These are phyloP conservation scores for Escovopsis sp. DNA, from an alignment of 2,329 filamentous ascomycete species.

Conservation along the genomic window DNA sequence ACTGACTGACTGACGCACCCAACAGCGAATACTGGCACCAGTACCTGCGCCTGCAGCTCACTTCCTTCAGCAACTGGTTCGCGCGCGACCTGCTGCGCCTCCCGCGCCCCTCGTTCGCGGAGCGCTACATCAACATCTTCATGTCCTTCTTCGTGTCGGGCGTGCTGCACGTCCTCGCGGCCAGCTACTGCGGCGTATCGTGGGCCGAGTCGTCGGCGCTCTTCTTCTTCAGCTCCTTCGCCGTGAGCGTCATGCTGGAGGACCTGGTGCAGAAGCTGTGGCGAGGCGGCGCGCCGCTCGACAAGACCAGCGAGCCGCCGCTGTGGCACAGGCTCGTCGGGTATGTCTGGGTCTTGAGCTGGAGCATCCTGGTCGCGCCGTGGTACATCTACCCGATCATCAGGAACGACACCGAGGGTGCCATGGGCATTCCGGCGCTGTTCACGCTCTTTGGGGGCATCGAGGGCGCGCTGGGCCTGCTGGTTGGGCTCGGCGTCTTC, in stretches of 20 bases:
- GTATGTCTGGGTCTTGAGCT: conserved; percentile 6
- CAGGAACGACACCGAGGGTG: conserved; percentile 1
- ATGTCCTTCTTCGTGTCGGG: conserved; percentile 7
- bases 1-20: background rate
- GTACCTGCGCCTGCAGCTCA: conserved; percentile 4
- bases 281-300: background rate
- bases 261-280: conserved; percentile 3
- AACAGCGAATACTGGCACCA: conserved; percentile 8
- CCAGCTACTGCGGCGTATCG: background rate
- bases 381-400: conserved; percentile 6
- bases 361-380: conserved; percentile 5
- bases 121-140: conserved; percentile 5
- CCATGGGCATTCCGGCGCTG: conserved; percentile 4
- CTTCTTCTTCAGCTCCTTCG: conserved; percentile 4
- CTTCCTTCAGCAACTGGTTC: conserved; percentile 7
- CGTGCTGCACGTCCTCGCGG: conserved; percentile 3
- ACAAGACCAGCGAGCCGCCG: background rate
- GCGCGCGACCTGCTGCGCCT: conserved; percentile 5
- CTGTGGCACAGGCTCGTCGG: conserved; percentile 8
- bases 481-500: conserved; percentile 2
- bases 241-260: conserved; percentile 3
- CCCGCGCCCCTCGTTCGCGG: conserved; percentile 1
- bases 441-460: conserved; percentile 1
- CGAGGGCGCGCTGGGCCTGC: background rate
- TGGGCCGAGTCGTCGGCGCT: background rate